Evolutionary conservation across 352 stramenopile genomes (phyloP), one percentile per base, ranked within the genome.

Genomic region (Elongisporangium prolatum): DNA sequence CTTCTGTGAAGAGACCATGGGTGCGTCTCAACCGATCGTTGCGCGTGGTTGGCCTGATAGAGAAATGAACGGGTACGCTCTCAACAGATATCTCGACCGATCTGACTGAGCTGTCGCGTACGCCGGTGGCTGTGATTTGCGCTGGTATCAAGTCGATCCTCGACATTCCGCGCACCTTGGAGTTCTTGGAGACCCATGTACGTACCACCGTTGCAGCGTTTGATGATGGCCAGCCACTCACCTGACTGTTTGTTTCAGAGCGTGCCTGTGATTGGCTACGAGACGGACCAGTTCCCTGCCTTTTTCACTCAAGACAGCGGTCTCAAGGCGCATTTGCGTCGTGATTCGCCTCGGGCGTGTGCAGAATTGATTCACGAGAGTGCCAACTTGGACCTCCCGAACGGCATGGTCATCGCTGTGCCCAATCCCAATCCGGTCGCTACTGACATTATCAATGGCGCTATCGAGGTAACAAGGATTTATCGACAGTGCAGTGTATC

Each of bases 61-160:
- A n/a, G n/a, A n/a, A n/a, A n/a, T n/a, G n/a, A n/a, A n/a, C n/a
- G n/a, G n/a, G n/a, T n/a, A n/a, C n/a, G n/a, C 14, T 37, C 7
- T 48, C 22, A 22, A 22, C 74, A 89, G 93, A 98, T 54, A 89
- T 99, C 22, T 98, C 92, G 37, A 97, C 97, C 13, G 97, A 99
- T 77, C 80, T 99, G 40, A 92, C 93, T 59, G 96, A 99, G 77
- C 72, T 98, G 20, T 91, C 86, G 34, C 88, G 90, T n/a, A 99
- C 96, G 20, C 95, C 94, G 0, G 84, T 99, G 16, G 80, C 97
- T 9, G 97, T 99, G 24, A 85, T 99, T 21, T 99, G 93, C 59
- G 96, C 97, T 13, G 97, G 97, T n/a, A 92, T 99, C 63, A 99
- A 99, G 77, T 98, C 87, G 21, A 99, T 99, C 66, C 73, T 99